phyloP scores from a whole-genome alignment of 202 grass and related monocot genomes.

The Musa balbisiana region DNA sequence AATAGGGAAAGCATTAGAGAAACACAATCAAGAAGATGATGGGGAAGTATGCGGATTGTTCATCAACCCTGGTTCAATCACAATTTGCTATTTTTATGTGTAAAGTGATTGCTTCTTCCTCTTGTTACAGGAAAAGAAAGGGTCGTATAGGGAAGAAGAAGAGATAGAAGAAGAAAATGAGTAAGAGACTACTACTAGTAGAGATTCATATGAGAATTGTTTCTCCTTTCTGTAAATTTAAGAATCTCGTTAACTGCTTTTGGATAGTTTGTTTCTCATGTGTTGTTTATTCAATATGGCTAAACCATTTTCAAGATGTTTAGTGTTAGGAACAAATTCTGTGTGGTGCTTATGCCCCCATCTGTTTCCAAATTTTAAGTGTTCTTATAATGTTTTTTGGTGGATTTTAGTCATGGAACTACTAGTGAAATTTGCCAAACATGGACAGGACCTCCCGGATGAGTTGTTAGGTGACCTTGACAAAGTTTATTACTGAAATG shows the following conservation, averaged over 20 bases:
- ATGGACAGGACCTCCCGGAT: no score
- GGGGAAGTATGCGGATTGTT: background rate
- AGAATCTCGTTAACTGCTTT: background rate
- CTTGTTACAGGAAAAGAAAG: constrained; percentile 15
- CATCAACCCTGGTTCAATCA: no score
- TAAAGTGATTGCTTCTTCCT: background rate
- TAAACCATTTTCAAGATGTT: background rate
- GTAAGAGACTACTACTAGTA: background rate
- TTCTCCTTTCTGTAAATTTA: background rate
- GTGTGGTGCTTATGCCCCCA: no score
- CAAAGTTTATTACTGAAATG: no score
- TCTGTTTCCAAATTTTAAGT: background rate
- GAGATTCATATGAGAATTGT: background rate
- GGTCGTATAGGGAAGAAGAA: background rate
- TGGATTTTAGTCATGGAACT: no score
- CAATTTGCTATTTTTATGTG: background rate
- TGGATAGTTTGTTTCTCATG: background rate
- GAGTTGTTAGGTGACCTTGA: no score
- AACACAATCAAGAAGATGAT: background rate
- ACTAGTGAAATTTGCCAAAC: no score
- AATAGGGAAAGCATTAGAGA: background rate
- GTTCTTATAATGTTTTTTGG: background rate
- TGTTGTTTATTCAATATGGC: background rate
- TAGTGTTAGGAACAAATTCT: background rate
- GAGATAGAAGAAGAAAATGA: constrained; percentile 25